phyloP scores from a whole-genome alignment of 345 rosid species.

The Mangifera indica region DNA sequence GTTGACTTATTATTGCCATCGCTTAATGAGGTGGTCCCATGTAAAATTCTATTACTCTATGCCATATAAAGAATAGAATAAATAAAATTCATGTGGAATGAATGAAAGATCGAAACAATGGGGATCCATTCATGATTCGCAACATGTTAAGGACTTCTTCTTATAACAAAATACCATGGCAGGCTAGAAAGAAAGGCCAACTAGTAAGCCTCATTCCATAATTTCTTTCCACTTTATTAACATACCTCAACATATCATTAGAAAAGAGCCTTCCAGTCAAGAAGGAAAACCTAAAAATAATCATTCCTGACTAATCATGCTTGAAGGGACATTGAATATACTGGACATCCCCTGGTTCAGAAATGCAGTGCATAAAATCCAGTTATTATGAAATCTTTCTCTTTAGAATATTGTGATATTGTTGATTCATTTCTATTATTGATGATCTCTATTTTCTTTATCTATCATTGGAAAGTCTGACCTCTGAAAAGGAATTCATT shows the following conservation, averaged over 20 bases:
- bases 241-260: neutral
- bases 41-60: neutral
- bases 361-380: conserved; percentile 2
- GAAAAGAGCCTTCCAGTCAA: neutral
- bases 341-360: conserved; percentile 1
- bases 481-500: neutral
- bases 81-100: neutral
- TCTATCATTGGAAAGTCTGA: neutral
- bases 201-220: neutral
- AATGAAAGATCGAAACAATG: neutral
- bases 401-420: neutral
- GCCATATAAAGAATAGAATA: too few species aligned
- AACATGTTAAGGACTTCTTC: neutral
- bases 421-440: neutral
- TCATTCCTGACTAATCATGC: neutral
- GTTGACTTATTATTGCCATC: neutral
- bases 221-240: conserved; percentile 4
- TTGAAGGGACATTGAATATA: neutral
- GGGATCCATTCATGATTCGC: neutral
- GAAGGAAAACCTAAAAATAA: neutral
- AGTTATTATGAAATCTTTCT: neutral
- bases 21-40: neutral
- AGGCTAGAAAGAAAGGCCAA: neutral
- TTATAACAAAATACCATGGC: neutral
- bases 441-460: neutral